Conservation (phyloP, 2,329 filamentous ascomycete genomes). For the Diaporthe vaccinii region DNA sequence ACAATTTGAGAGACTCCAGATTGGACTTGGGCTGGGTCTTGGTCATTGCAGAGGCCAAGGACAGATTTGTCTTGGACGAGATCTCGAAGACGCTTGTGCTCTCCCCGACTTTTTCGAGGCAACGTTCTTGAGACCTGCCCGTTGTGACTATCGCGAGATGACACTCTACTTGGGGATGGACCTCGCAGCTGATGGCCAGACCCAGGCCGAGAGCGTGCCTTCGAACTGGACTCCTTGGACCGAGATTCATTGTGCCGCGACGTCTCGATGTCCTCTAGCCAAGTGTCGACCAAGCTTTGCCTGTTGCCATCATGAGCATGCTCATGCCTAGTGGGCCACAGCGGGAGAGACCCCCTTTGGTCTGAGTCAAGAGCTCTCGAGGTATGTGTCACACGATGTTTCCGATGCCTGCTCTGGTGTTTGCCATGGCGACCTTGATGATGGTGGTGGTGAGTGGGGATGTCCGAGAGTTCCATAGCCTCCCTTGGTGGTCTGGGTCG, state of each 20-base stretch:
- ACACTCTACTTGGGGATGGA: background rate
- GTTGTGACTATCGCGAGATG: background rate
- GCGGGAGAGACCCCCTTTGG: background rate
- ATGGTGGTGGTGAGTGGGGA: background rate
- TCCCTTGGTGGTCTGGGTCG: background rate
- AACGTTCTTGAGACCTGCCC: background rate
- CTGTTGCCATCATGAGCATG: background rate
- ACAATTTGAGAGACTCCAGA: background rate
- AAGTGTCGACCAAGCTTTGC: slow-evolving; percentile 21
- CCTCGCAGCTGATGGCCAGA: background rate
- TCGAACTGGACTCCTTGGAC: background rate
- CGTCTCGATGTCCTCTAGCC: slow-evolving; percentile 27
- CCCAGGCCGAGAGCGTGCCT: background rate
- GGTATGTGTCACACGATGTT: background rate
- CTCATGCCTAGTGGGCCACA: background rate
- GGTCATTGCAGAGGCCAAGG: background rate
- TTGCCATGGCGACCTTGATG: slow-evolving; percentile 4
- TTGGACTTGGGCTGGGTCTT: background rate
- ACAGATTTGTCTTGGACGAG: background rate
- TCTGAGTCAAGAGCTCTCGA: background rate
- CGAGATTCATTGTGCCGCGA: background rate
- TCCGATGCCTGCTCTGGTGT: background rate
- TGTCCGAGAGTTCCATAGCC: slow-evolving; percentile 21
- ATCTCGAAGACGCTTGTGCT: background rate
- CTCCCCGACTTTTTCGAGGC: background rate